Base-by-base conservation (phyloP, 371 early-diverging fungal species). In the Circinella minor region DNA sequence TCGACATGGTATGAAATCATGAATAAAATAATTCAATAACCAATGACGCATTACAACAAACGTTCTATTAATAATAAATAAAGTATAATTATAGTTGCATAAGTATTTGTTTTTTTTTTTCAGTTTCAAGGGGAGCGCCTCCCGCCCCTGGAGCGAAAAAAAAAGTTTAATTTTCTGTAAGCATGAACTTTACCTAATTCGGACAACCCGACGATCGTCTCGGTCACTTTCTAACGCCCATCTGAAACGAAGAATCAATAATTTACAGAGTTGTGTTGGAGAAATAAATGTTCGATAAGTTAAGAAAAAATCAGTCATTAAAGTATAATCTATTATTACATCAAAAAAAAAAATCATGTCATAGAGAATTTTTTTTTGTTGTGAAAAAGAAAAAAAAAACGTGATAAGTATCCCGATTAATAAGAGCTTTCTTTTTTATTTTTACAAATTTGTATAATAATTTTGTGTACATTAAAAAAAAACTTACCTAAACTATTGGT, bases 301-400 rank as follows among this genome's bases (percentile, higher is more conserved):
- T 49, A 91, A 74, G 70, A 90, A 91, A 66, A 91, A 91, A 64
- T 91, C 92, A 43, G 89, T 88, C 80, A 91, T 79, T 60, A 90
- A 87, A 3, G 86, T 83, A 71, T 91, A 91, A 65, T 91, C 92
- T 86, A 59, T 47, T 37, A 17, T 15, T 27, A 27, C 27, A 27
- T 27, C n/a, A n/a, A n/a, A 27, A 27, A 27, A 27, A 27, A 27
- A 27, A 27, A 27, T 27, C 27, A 27, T 27, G 27, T 27, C 27
- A 27, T 27, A 27, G 27, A 27, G 27, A 27, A 27, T 27, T 27
- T 27, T 27, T 27, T 27, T 27, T 27, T 27, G 0, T 27, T 2
- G 27, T 27, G 0, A 27, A 27, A 2, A 27, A 27, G 27, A 27
- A 27, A 27, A 27, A 27, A 27, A 27, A 27, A 27, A 27, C 27